Evolutionary conservation across 495 filamentous ascomycete genomes (phyloP), one percentile per base, ranked within the genome.

Genomic region (Penicillium ucsense): DNA sequence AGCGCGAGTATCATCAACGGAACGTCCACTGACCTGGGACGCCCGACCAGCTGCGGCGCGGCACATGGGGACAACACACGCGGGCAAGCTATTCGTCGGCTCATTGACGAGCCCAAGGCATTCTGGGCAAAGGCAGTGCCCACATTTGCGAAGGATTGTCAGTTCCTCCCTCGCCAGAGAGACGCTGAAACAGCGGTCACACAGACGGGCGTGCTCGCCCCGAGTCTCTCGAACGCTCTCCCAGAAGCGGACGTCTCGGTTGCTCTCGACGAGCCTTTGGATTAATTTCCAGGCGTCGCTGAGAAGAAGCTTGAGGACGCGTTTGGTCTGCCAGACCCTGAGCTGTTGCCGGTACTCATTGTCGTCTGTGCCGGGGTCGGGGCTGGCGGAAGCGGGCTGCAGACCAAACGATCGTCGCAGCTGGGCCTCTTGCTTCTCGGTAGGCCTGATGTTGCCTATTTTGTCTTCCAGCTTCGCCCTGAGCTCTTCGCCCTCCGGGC

Each of bases 81-180:
- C 46, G 8, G 59, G 28, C 8, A 54, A 44, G 35, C 53, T 29
- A 1, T 34, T 31, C 34, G 10, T 10, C 41, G 31, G 41, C 29
- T 20, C 31, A 43, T 43, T 43, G 7, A 43, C 5, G 8, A 3
- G 5, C 1, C 41, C 28, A 4, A 57, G 47, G 35, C 77, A 80
- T 4, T 32, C 34, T 32, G 58, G 39, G 51, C 76, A 81, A 12
- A 76, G 59, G 7, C 61, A 41, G 41, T 81, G 79, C 2, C 79
- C 79, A 48, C 79, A 82, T 11, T 56, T 63, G 3, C 68, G 60
- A 12, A 79, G 53, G 12, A 79, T 47, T 31, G 51, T 57, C 7
- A 73, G 5, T 10, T 12, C 30, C 8, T 8, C 20, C 39, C 11
- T 41, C 0, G 61, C 44, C 0, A 55, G 35, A 29, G 38, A 32